Percentiles rank a stretch among this genome's conserved stretches.
Evolutionary conservation across 352 stramenopile species (phyloP).

Genomic region (Globisporangium iwayamae): DNA sequence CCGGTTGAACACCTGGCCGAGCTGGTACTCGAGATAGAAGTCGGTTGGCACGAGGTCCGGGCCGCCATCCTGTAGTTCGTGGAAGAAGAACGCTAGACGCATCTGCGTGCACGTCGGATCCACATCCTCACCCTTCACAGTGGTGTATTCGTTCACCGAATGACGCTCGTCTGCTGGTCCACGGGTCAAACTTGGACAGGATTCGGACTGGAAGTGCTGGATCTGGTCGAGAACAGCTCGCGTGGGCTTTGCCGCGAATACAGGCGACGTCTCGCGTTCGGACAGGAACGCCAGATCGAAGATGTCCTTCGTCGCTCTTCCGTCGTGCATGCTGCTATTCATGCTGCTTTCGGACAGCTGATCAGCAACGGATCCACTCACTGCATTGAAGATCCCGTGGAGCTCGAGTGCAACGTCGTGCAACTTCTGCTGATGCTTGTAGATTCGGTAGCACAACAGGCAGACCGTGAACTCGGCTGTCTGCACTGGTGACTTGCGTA

Average conservation of each 20-base stretch:
- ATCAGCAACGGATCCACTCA: not conserved
- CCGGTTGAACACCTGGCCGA: constrained; percentile 53
- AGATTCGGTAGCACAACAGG: constrained; percentile 72
- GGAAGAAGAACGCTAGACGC: constrained; percentile 77
- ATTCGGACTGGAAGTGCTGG: constrained; percentile 17
- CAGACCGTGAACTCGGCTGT: constrained; percentile 62
- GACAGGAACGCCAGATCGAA: constrained; percentile 16
- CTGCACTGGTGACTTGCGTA: constrained; percentile 29
- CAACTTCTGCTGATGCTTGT: constrained; percentile 63
- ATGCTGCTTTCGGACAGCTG: not conserved
- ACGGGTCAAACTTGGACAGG: constrained; percentile 10
- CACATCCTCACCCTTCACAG: constrained; percentile 37
- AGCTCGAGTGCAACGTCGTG: constrained; percentile 44
- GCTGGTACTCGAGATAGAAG: constrained; percentile 78
- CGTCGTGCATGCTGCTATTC: not conserved
- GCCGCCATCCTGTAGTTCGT: constrained; percentile 75
- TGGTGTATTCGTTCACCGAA: constrained; percentile 16
- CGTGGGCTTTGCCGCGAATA: not conserved
- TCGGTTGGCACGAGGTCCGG: constrained; percentile 47
- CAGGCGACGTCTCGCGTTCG: not conserved
- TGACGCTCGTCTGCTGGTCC: constrained; percentile 13
- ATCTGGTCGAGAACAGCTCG: constrained; percentile 14
- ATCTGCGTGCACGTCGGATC: constrained; percentile 73
- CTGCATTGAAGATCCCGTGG: constrained; percentile 20
- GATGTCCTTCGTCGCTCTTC: constrained; percentile 10